Evolutionary conservation across 805 yeast species (phyloP), one percentile per base, ranked within the genome.

Genomic region (Myxozyma melibiosi): DNA sequence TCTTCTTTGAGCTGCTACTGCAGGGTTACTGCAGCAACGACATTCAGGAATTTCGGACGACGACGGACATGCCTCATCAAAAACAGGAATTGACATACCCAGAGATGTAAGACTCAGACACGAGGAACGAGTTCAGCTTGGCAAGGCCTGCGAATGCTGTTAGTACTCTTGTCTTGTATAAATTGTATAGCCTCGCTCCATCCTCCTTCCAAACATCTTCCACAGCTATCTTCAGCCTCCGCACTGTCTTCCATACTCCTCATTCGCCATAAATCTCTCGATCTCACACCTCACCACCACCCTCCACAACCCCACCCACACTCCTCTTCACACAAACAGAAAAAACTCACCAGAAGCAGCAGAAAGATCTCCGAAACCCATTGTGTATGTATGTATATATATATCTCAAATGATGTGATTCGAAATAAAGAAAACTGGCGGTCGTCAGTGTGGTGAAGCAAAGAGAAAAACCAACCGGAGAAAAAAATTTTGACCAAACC

Each of bases 321-420:
- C 31, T 11, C n/a, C n/a, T n/a, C n/a, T n/a, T n/a, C n/a, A 18
- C 31, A 13, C 2, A 43, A 53, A 31, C 8, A 27, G 51, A 13
- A 41, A 20, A 58, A 39, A 61, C 74, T 20, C 65, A 71, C 78
- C 79, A 61, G 75, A 66, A 64, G 75, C 73, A 64, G 79, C 67
- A 65, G 76, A 61, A 55, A 76, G 74, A 69, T 76, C 76, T 56
- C 77, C 72, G 68, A 76, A 76, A 64, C 75, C 75, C 78, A 75
- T 75, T 59, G 63, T 64, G 53, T 13, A 11, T 44, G 24, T 27
- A 22, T 34, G 27, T 4, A n/a, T n/a, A n/a, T n/a, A n/a, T n/a
- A n/a, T n/a, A n/a, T n/a, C n/a, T 8, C 9, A 24, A n/a, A 16
- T 33, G 28, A 37, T 27, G 4, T 2, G 13, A 25, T 14, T 3